Evolutionary conservation across 2,329 filamentous ascomycete genomes (phyloP), one percentile per base, ranked within the genome.

Genomic region (Fusarium duplospermum): DNA sequence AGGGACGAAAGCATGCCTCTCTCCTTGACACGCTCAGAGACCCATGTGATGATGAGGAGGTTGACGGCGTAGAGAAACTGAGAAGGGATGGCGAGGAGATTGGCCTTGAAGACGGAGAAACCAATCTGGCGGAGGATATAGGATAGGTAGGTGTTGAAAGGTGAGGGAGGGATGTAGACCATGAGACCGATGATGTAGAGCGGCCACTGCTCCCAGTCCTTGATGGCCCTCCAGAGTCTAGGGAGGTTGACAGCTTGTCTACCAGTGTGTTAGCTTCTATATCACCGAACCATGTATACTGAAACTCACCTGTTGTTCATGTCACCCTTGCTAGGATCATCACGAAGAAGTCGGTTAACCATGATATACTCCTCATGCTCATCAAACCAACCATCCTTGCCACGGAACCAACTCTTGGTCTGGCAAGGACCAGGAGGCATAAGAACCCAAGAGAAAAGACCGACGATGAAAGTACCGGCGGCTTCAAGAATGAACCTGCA

Each of bases 361-460:
- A 92, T 86, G 73, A 92, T 92, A 61, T 84, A 83, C 75, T 92
- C 89, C 67, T 92, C 90, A 3, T 85, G 86, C 52, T 91, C 88
- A 4, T 77, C 87, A 79, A 92, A 92, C 88, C 89, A 92, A 1
- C 90, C 90, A 84, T 80, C 82, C 62, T 88, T 87, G 13, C 88
- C 89, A 13, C 89, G 86, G 75, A 89, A 89, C 87, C 87, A 89
- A 54, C 84, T 87, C 47, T 84, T 84, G 0, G 89, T 91, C 70
- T 87, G 85, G 9, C 82, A 84, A 1, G 86, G 86, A 0, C 84
- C 84, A 0, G 86, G 82, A 0, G 85, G 85, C 83, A 87, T 86
- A 22, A 86, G 78, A 9, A 82, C 83, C 80, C 82, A 86, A 0
- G 85, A 85, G 52, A 86, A 80, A 20, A 86, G 67, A 1, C 85